Evolutionary conservation across 768 basidiomycete species (phyloP), one percentile per base, ranked within the genome.

Genomic region (Rhodotorula babjevae): DNA sequence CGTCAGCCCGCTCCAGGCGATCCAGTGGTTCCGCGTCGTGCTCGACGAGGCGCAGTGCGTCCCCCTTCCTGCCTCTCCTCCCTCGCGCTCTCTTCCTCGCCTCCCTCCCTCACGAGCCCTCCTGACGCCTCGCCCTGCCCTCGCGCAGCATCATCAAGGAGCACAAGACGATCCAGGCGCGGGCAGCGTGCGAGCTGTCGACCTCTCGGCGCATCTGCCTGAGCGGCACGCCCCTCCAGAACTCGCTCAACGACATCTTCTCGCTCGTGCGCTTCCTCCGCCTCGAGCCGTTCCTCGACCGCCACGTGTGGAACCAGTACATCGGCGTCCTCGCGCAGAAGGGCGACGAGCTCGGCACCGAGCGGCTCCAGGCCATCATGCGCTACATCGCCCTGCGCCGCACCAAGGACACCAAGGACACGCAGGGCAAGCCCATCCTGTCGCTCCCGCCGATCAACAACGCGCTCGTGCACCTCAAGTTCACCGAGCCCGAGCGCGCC

Each of bases 161-260:
- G 82, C 89, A 92, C 12, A 86, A 87, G 33, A 99, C 96, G 2
- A 92, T 98, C 56, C 94, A 90, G 57, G 93, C 93, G 73, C 88
- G 92, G 67, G 96, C 96, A 14, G 93, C 90, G 21, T 98, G 96
- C 81, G 93, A 96, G 80, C 86, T 99, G 61, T 86, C 90, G 81
- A 92, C 96, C 25, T 92, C 97, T 79, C 88, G 96, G 64, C 88
- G 96, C 25, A 84, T 97, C 56, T 94, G 92, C 81, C 84, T 99
- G 53, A 94, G 94, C n/a, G 96, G 96, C 67, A 99, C 96, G 15
- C 96, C 96, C 2, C 93, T 99, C 50, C 96, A 99, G 83, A 99
- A 99, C 85, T 96, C 95, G 82, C 87, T 98, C 64, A 96, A 98
- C 82, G 96, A 99, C 79, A 90, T 99, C 62, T 98, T 90, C 81